Evolutionary conservation across 2,329 filamentous ascomycete species (phyloP), one percentile per base, ranked within the genome.

Genomic region (Fusarium multiceps): DNA sequence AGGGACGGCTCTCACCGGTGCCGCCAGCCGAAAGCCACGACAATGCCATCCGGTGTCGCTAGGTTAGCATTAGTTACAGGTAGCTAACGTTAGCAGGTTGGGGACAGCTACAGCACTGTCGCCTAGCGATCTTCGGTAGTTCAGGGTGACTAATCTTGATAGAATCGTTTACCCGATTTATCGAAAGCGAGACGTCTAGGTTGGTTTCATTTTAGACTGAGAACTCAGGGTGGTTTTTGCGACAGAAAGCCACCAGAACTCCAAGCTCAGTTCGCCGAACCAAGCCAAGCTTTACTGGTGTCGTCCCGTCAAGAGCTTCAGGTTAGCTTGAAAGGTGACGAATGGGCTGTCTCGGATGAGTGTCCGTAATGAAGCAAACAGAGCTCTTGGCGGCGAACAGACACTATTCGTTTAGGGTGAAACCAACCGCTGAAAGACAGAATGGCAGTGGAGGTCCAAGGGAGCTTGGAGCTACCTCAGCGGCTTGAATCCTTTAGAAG

Each of bases 1-100:
- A 49, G 42, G 46, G 42, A 60, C 61, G 55, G 63, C 41, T 55
- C 42, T 66, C 65, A 61, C 55, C 55, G 62, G 47, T 66, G 63
- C 63, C 63, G 61, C 25, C 48, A 48, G 43, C 61, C 55, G 63
- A 54, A 20, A 66, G 55, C 48, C 55, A 48, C 54, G 28, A 51
- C 21, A 20, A 40, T 54, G 16, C 34, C 34, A 47, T 34, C 30
- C 37, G 14, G 58, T 47, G 20, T 53, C 34, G 23, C 18, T 53
- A 48, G 21, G 23, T 21, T 37, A 20, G 21, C 14, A 18, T 16
- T 40, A 64, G 40, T 32, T n/a, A 14, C 30, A 46, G 21, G 34
- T 13, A 57, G 23, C 37, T 57, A 28, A 21, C 34, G 34, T 37
- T 41, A 30, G 18, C 14, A 43, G 6, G 41, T 10, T 12, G 13